Percentiles rank a stretch among this genome's conserved stretches.
These are phyloP conservation scores for Comarum palustre DNA, from an alignment of 306 rosid species.

Conservation along the genomic window DNA sequence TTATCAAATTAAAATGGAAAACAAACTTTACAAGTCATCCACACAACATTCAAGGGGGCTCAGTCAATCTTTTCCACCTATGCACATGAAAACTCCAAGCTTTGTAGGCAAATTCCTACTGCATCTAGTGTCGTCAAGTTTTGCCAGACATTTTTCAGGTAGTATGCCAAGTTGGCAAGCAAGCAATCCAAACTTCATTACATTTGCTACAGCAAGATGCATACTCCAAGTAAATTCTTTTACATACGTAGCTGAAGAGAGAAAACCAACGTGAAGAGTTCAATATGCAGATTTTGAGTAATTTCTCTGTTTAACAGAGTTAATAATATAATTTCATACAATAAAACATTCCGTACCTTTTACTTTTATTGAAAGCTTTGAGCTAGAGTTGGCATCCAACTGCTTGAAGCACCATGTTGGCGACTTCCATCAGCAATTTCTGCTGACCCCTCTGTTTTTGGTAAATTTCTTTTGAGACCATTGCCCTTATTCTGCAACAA, in stretches of 20 bases:
- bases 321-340: not conserved
- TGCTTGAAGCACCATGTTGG: constrained; percentile 19
- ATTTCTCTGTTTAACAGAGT: not conserved
- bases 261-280: not conserved
- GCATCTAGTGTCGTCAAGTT: not conserved
- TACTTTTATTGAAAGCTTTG: constrained; percentile 11
- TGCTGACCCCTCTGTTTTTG: not conserved
- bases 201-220: constrained; percentile 1
- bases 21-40: constrained; percentile 37
- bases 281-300: not conserved
- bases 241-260: constrained; percentile 23
- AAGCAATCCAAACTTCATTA: constrained; percentile 9
- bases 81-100: constrained; percentile 22
- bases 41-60: constrained; percentile 24
- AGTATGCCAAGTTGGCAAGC: constrained; percentile 1
- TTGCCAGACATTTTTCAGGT: not conserved
- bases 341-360: constrained; percentile 1
- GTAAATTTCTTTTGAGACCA: not conserved
- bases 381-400: constrained; percentile 15
- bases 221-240: constrained; percentile 16
- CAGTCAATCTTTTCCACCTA: constrained; percentile 23
- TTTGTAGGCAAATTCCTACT: constrained; percentile 10
- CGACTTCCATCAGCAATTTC: constrained; percentile 5
- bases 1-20: constrained; percentile 21
- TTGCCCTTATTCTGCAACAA: constrained; percentile 45